Conservation (phyloP, 495 filamentous ascomycete genomes). For the Neohortaea acidophila region DNA sequence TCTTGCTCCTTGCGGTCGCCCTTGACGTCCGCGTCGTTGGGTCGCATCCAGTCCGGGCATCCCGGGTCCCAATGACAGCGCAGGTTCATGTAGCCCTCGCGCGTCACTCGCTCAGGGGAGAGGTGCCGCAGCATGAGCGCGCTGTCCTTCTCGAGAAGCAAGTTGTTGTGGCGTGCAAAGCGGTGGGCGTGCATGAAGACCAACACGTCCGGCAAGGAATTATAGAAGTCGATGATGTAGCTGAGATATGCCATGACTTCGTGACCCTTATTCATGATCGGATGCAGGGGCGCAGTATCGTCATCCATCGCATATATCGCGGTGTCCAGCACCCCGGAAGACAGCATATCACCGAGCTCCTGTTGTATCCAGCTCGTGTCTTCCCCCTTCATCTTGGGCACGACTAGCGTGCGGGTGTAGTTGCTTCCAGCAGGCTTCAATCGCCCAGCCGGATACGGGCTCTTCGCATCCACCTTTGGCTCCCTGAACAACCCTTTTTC, state of each 20-base stretch:
- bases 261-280: slow-evolving; percentile 59
- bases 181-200: slow-evolving; percentile 59
- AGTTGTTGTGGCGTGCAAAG: slow-evolving; percentile 50
- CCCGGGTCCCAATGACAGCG: slow-evolving; percentile 38
- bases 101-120: slow-evolving; percentile 27
- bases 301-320: slow-evolving; percentile 55
- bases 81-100: slow-evolving; percentile 37
- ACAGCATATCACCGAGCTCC: slow-evolving; percentile 33
- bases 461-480: slow-evolving; percentile 12
- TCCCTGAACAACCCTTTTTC: slow-evolving; percentile 9
- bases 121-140: slow-evolving; percentile 31
- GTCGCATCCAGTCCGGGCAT: slow-evolving; percentile 43
- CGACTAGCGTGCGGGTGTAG: slow-evolving; percentile 38
- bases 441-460: slow-evolving; percentile 12
- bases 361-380: slow-evolving; percentile 46
- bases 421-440: slow-evolving; percentile 22
- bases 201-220: slow-evolving; percentile 47
- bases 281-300: slow-evolving; percentile 41
- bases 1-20: slow-evolving; percentile 44
- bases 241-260: slow-evolving; percentile 64
- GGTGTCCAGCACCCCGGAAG: slow-evolving; percentile 27
- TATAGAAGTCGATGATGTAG: slow-evolving; percentile 59
- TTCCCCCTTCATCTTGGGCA: slow-evolving; percentile 41
- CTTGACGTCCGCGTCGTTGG: slow-evolving; percentile 33
- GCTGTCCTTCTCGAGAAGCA: slow-evolving; percentile 30